Conservation (phyloP, 768 basidiomycete species). For the Serendipita sp. region DNA sequence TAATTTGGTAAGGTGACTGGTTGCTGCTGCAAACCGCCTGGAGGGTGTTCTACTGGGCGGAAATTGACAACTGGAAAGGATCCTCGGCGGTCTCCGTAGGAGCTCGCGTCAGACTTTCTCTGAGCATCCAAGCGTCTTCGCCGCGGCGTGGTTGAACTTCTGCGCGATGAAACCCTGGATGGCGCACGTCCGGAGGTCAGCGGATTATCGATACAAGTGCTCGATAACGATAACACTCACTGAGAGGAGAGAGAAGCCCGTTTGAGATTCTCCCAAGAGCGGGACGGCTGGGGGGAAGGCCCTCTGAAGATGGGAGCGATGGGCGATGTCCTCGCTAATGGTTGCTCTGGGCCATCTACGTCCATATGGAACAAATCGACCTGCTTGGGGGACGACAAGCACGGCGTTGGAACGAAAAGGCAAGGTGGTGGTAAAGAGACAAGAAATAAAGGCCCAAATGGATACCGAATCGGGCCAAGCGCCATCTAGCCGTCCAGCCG, state of each 20-base stretch:
- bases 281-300: background rate
- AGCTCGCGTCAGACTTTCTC: background rate
- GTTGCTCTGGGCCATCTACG: background rate
- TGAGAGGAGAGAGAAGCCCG: conserved; percentile 1
- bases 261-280: background rate
- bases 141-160: background rate
- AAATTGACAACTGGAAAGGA: background rate
- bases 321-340: background rate
- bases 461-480: background rate
- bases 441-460: background rate
- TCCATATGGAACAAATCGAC: background rate
- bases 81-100: background rate
- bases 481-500: background rate
- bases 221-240: background rate
- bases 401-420: background rate
- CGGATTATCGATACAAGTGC: background rate
- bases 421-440: background rate
- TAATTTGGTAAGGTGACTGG: background rate
- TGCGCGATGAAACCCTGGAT: background rate
- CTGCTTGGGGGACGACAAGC: background rate
- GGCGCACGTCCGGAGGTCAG: background rate
- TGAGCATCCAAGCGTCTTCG: background rate
- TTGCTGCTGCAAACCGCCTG: conserved; percentile 1
- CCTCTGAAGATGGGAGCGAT: background rate
- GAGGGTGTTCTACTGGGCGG: conserved; percentile 1